Conservation (phyloP, 139 green algal genomes). For the Dunaliella primolecta region DNA sequence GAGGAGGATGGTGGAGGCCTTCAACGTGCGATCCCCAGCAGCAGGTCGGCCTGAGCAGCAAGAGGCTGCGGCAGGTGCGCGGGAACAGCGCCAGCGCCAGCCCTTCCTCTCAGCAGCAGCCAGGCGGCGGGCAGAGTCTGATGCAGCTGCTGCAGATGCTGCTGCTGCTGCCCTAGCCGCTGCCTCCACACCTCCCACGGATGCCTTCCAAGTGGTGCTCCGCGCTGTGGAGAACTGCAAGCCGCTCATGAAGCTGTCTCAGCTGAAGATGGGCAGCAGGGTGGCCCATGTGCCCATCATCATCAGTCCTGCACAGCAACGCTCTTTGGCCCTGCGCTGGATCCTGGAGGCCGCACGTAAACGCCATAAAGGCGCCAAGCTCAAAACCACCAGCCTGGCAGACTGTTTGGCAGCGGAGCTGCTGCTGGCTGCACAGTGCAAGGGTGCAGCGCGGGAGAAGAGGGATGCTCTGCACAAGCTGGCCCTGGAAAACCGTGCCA, state of each 20-base stretch:
- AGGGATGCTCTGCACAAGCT: conserved; percentile 53
- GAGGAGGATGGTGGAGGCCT: not conserved
- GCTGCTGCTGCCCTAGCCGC: not conserved
- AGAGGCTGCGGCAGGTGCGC: not conserved
- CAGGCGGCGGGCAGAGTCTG: not conserved
- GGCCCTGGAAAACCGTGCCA: conserved; percentile 43
- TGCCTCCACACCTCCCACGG: not conserved
- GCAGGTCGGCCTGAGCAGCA: too few species aligned
- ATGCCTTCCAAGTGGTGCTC: conserved; percentile 9
- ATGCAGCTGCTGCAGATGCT: not conserved
- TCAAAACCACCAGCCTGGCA: conserved; percentile 1
- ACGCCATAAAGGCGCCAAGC: conserved; percentile 1
- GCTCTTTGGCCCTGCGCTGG: conserved; percentile 33
- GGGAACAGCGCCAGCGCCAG: not conserved
- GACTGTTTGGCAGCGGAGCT: conserved; percentile 49
- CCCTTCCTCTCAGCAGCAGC: conserved; percentile 2
- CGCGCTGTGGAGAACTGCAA: conserved; percentile 38
- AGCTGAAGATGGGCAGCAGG: conserved; percentile 8
- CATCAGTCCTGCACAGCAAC: conserved; percentile 10
- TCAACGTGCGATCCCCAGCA: too few species aligned
- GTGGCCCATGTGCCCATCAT: conserved; percentile 9
- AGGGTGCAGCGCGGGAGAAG: conserved; percentile 36
- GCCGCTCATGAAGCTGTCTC: conserved; percentile 36
- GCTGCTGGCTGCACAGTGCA: conserved; percentile 45
- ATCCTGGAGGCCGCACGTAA: conserved; percentile 36